A percentile compares a stretch with the other conserved stretches of the same genome.
These are phyloP conservation scores for Phytophthora nicotianae DNA, from an alignment of 352 stramenopile genomes.

Conservation along the genomic window DNA sequence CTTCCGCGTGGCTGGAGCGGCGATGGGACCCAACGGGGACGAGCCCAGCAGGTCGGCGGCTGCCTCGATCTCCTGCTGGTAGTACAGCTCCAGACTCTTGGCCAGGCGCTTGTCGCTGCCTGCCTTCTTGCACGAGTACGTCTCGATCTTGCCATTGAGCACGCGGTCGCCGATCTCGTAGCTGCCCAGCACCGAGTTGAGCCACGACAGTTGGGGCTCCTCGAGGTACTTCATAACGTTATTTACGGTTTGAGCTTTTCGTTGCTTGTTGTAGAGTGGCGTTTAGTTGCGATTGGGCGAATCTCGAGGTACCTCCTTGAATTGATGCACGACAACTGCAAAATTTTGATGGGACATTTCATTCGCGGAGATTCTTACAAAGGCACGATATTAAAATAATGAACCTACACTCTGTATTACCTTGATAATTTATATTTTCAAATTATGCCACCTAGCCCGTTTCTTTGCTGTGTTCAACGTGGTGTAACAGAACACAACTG, in stretches of 20 bases:
- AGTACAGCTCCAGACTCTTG: slow-evolving; percentile 89
- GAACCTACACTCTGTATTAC: slow-evolving; percentile 3
- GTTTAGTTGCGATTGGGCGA: slow-evolving; percentile 4
- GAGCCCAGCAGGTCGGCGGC: slow-evolving; percentile 61
- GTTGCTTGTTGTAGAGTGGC: slow-evolving; percentile 15
- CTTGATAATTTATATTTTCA: slow-evolving; percentile 2
- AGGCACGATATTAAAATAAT: not conserved
- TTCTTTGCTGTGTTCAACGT: slow-evolving; percentile 18
- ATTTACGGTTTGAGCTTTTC: not conserved
- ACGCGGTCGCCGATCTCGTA: slow-evolving; percentile 90
- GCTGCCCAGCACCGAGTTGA: slow-evolving; percentile 88
- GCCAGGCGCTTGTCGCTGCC: slow-evolving; percentile 92
- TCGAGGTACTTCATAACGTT: slow-evolving; percentile 93
- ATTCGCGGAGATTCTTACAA: not conserved
- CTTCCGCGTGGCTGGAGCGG: slow-evolving; percentile 79
- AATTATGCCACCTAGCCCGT: slow-evolving; percentile 4
- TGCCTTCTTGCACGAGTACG: slow-evolving; percentile 93
- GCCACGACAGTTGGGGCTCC: slow-evolving; percentile 88
- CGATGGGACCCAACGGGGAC: slow-evolving; percentile 82
- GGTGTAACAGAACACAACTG: not conserved
- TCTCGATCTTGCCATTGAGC: slow-evolving; percentile 88
- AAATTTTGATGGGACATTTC: slow-evolving; percentile 4
- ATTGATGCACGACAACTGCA: not conserved
- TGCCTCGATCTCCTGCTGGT: slow-evolving; percentile 79
- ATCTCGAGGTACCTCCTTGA: not conserved